Conservation (phyloP, 805 yeast genomes). For the Wickerhamiella australiensis region DNA sequence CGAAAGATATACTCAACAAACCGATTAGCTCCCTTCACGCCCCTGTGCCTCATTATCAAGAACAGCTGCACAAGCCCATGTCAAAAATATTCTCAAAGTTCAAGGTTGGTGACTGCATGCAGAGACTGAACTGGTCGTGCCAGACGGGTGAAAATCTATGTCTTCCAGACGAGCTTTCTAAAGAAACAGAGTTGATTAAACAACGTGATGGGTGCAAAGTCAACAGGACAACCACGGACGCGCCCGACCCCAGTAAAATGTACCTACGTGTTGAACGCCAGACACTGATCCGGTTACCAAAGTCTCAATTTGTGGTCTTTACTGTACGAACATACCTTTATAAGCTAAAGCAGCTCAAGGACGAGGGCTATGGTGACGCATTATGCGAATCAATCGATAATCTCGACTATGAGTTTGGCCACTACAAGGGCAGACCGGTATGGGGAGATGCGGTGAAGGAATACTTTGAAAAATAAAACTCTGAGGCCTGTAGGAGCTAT, state of each 20-base stretch:
- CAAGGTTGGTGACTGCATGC: background rate
- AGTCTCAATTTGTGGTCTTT: conserved; percentile 36
- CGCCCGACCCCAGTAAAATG: conserved; percentile 35
- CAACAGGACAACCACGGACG: conserved; percentile 15
- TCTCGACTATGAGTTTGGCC: conserved; percentile 17
- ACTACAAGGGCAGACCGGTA: conserved; percentile 18
- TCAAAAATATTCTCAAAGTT: conserved; percentile 43
- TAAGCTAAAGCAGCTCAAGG: conserved; percentile 37
- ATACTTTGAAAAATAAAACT: conserved; percentile 11
- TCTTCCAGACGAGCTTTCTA: conserved; percentile 26
- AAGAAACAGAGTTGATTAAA: conserved; percentile 4
- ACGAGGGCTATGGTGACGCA: conserved; percentile 37
- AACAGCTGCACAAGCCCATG: conserved; percentile 50
- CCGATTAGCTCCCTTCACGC: conserved; percentile 50
- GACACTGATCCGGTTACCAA: conserved; percentile 40
- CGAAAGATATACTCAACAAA: conserved; percentile 39
- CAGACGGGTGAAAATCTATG: conserved; percentile 27
- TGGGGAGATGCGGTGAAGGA: conserved; percentile 19
- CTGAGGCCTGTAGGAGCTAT: too few relatives aligned
- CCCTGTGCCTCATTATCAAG: conserved; percentile 59
- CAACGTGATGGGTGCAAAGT: background rate
- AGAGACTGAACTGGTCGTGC: conserved; percentile 27
- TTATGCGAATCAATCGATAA: conserved; percentile 50
- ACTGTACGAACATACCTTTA: conserved; percentile 45
- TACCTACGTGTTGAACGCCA: conserved; percentile 46